These are phyloP conservation scores for Rhynchosporium secalis DNA, from an alignment of 2,329 filamentous ascomycete species.

Conservation along the genomic window DNA sequence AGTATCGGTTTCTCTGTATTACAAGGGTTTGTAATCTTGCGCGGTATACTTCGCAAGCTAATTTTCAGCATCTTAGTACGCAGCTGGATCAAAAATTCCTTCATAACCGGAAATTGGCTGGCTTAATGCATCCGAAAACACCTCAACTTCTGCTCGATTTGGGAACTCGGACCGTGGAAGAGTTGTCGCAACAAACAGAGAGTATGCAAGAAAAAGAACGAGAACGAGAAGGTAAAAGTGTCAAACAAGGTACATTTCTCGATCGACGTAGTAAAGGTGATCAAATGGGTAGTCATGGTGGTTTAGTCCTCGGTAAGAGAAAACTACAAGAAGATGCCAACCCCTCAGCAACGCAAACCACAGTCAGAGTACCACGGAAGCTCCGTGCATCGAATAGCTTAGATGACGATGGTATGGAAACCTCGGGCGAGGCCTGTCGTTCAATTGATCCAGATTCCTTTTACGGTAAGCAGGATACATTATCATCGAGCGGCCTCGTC, in stretches of 20 bases:
- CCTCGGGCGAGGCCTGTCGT: neutral
- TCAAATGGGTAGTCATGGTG: neutral
- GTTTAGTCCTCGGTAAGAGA: neutral
- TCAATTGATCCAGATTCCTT: constrained; percentile 1
- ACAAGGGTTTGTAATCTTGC: neutral
- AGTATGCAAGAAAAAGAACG: neutral
- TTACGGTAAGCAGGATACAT: neutral
- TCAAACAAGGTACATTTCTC: neutral
- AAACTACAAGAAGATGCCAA: neutral
- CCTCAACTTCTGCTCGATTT: neutral
- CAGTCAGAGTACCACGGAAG: neutral
- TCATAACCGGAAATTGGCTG: neutral
- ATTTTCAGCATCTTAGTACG: neutral
- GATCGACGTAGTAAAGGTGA: neutral
- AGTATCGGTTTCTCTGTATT: neutral
- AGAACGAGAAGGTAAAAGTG: neutral
- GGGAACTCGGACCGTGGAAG: neutral
- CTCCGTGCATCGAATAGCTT: neutral
- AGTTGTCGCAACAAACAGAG: neutral
- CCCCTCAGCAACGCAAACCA: neutral
- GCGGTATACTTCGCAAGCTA: neutral
- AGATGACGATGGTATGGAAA: neutral
- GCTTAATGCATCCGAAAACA: neutral
- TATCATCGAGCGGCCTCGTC: neutral
- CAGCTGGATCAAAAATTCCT: neutral